Percentiles rank a stretch among this genome's conserved stretches.
These are phyloP conservation scores for Yamadazyma taylorii DNA, from an alignment of 1,139 yeast genomes.

Conservation along the genomic window DNA sequence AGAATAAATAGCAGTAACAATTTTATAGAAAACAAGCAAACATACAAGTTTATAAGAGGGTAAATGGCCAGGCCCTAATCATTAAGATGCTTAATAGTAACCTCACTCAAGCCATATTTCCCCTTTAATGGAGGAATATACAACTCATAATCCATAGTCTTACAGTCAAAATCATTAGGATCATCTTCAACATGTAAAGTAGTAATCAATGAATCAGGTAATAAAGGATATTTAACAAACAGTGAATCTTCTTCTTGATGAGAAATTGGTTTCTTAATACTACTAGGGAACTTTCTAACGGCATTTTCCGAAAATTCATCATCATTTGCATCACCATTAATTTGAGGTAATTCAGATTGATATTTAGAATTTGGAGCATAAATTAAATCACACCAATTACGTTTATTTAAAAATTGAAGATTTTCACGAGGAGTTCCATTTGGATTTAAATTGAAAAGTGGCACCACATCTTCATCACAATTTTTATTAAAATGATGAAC, in stretches of 20 bases:
- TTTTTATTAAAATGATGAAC: conserved; percentile 62
- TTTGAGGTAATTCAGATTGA: conserved; percentile 11
- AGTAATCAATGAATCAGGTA: conserved; percentile 60
- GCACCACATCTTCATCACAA: conserved; percentile 80
- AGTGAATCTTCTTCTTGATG: conserved; percentile 17
- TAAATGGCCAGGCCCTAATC: too few species aligned
- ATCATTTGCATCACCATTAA: background rate
- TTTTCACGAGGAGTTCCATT: conserved; percentile 56
- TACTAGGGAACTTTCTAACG: conserved; percentile 33
- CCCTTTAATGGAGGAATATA: conserved; percentile 62
- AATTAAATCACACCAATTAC: conserved; percentile 69
- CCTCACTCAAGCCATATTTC: conserved; percentile 30
- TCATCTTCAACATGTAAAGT: conserved; percentile 74
- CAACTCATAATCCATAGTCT: conserved; percentile 65
- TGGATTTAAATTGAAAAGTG: conserved; percentile 63
- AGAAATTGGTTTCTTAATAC: conserved; percentile 16
- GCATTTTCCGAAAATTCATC: conserved; percentile 5
- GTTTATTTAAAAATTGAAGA: conserved; percentile 64
- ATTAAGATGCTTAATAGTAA: conserved; percentile 34
- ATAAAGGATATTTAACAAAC: conserved; percentile 50
- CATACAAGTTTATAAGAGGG: too few species aligned
- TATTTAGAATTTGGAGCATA: conserved; percentile 38
- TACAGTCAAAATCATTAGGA: conserved; percentile 47
- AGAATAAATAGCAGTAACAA: too few species aligned
- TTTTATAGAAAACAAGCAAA: too few species aligned